Evolutionary conservation across 306 rosid genomes (phyloP), one percentile per base, ranked within the genome.

Genomic region (Castanospermum australe): DNA sequence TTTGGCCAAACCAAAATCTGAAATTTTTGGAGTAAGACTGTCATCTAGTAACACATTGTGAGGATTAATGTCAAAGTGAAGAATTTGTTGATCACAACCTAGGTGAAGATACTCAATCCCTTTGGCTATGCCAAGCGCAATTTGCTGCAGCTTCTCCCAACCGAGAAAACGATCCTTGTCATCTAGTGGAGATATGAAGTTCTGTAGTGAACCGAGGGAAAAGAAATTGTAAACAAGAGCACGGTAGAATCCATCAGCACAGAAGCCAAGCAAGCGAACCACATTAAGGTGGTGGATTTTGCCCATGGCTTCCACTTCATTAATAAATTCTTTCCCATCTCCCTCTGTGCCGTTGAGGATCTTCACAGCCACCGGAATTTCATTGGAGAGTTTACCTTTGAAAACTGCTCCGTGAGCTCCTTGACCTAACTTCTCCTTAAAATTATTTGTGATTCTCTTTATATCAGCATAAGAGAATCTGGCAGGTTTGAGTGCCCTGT

Each of bases 101-200:
- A 35, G 50, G 25, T 72, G 77, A 6, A 72, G 77, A 72, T 54
- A 72, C 52, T 72, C 77, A 54, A 72, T 52, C 14, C 77, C 77
- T 38, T 25, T 72, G 0, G 77, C 77, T 11, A 55, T 25, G 33
- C 52, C 50, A 11, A 72, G 77, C 10, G 66, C 35, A 54, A 72
- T 72, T 13, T 41, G 55, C 17, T 73, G 78, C 17, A 73, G 12
- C 12, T 22, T 73, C 11, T 56, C 15, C 78, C 78, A 73, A 0
- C 42, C 67, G 9, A 73, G 78, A 44, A 73, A 73, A n/a, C 8
- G 10, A 18, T 59, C 67, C 24, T 6, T 50, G 17, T 70, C 9
- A 11, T 73, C 56, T 0, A 30, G 44, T 5, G 25, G 36, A 5
- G 10, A 1, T 6, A 73, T 56, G 54, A 55, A 73, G 39, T 56